These are phyloP conservation scores for Fusarium concolor DNA, from an alignment of 2,329 filamentous ascomycete genomes.

Conservation along the genomic window DNA sequence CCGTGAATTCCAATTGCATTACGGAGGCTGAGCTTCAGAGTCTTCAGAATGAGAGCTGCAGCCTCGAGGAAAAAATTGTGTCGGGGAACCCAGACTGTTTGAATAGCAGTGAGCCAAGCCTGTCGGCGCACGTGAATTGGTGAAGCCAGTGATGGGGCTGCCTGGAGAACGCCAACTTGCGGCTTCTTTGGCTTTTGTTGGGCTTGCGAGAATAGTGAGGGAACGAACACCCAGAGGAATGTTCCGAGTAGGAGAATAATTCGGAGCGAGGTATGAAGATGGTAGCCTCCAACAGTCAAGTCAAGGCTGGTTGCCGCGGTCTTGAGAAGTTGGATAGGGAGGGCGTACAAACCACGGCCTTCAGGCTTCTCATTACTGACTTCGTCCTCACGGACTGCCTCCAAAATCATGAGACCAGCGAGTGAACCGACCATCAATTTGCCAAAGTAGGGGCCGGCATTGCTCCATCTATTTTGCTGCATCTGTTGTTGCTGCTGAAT, in stretches of 20 bases:
- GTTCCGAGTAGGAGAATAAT: constrained; percentile 64
- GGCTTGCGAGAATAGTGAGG: constrained; percentile 60
- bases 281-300: constrained; percentile 66
- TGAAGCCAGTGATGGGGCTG: constrained; percentile 79
- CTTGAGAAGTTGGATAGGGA: constrained; percentile 70
- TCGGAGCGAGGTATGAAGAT: constrained; percentile 65
- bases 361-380: constrained; percentile 71
- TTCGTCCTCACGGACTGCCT: constrained; percentile 78
- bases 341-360: constrained; percentile 73
- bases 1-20: constrained; percentile 80
- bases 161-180: constrained; percentile 58
- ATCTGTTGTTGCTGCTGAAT: constrained; percentile 65
- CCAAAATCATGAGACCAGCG: constrained; percentile 90
- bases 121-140: constrained; percentile 87
- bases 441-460: constrained; percentile 67
- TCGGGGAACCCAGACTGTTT: constrained; percentile 90
- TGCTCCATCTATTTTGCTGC: constrained; percentile 66
- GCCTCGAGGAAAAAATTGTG: constrained; percentile 89
- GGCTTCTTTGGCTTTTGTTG: constrained; percentile 64
- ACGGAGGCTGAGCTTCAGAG: constrained; percentile 81
- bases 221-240: constrained; percentile 66
- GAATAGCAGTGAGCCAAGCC: constrained; percentile 93
- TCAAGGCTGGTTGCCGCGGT: constrained; percentile 61
- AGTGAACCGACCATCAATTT: constrained; percentile 95
- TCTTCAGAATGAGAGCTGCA: constrained; percentile 82